These are phyloP conservation scores for Stentor roeselii DNA, from an alignment of 73 alveolate species.

Conservation along the genomic window DNA sequence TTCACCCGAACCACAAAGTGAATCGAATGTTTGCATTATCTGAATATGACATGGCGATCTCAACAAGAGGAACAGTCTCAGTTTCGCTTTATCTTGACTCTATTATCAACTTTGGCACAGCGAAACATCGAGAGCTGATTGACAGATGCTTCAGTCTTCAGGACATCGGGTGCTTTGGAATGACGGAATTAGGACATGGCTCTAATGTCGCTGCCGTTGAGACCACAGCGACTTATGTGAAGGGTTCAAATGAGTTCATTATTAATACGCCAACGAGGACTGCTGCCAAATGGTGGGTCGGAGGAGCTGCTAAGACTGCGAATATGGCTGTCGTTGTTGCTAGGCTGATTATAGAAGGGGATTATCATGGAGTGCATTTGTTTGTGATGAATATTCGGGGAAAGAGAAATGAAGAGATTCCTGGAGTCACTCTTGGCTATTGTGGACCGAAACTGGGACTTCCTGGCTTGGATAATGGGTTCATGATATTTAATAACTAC, in stretches of 20 bases:
- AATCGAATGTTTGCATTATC: background rate
- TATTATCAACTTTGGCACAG: background rate
- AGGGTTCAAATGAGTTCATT: slow-evolving; percentile 48
- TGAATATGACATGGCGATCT: background rate
- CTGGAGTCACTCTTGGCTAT: slow-evolving; percentile 79
- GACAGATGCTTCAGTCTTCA: background rate
- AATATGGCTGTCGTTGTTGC: slow-evolving; percentile 70
- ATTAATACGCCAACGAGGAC: slow-evolving; percentile 73
- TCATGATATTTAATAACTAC: slow-evolving; percentile 55
- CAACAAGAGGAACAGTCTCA: background rate
- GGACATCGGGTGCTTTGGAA: background rate
- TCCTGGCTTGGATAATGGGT: slow-evolving; percentile 80
- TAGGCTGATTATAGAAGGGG: slow-evolving; percentile 46
- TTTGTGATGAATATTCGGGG: slow-evolving; percentile 73
- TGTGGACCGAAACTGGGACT: slow-evolving; percentile 79
- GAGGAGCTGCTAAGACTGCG: slow-evolving; percentile 73
- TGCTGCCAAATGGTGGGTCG: slow-evolving; percentile 81
- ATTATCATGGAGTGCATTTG: slow-evolving; percentile 73
- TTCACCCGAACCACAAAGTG: background rate
- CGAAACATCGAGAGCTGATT: background rate
- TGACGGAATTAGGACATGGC: slow-evolving; percentile 86
- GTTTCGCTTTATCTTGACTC: background rate
- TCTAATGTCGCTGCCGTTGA: slow-evolving; percentile 70
- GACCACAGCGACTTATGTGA: slow-evolving; percentile 81
- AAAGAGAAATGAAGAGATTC: slow-evolving; percentile 48